phyloP scores from a whole-genome alignment of 805 yeast species.

The Candida montana region DNA sequence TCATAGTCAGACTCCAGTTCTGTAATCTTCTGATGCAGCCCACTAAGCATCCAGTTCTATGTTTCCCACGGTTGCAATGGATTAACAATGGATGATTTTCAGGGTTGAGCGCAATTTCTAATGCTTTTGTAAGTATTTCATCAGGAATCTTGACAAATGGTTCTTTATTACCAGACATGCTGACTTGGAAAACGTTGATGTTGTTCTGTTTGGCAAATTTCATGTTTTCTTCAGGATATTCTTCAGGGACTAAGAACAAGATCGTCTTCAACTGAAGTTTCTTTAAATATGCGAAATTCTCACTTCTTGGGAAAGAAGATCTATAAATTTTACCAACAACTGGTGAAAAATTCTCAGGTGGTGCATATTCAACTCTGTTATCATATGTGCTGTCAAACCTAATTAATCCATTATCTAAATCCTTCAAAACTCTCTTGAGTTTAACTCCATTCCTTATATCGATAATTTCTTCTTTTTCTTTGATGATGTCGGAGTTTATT shows the following conservation, averaged over 20 bases:
- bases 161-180: constrained; percentile 93
- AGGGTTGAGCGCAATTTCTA: constrained; percentile 77
- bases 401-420: constrained; percentile 4
- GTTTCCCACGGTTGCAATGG: constrained; percentile 96
- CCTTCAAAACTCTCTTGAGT: constrained; percentile 20
- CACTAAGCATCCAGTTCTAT: constrained; percentile 92
- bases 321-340: constrained; percentile 78
- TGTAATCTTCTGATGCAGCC: constrained; percentile 89
- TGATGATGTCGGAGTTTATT: background rate
- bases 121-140: constrained; percentile 69
- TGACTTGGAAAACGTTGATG: constrained; percentile 77
- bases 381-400: constrained; percentile 8
- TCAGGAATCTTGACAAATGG: constrained; percentile 78
- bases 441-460: constrained; percentile 2
- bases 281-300: constrained; percentile 67
- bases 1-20: constrained; percentile 89
- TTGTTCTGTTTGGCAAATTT: constrained; percentile 56
- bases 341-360: constrained; percentile 91
- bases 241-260: constrained; percentile 84
- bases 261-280: constrained; percentile 65
- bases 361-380: constrained; percentile 26
- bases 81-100: constrained; percentile 86
- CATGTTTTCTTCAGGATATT: constrained; percentile 73
- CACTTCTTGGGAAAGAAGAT: constrained; percentile 83
- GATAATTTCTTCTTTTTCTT: too few species aligned